Evolutionary conservation across 192 early-diverging fungal species (phyloP), one percentile per base, ranked within the genome.

Genomic region (Gonapodya sp.): DNA sequence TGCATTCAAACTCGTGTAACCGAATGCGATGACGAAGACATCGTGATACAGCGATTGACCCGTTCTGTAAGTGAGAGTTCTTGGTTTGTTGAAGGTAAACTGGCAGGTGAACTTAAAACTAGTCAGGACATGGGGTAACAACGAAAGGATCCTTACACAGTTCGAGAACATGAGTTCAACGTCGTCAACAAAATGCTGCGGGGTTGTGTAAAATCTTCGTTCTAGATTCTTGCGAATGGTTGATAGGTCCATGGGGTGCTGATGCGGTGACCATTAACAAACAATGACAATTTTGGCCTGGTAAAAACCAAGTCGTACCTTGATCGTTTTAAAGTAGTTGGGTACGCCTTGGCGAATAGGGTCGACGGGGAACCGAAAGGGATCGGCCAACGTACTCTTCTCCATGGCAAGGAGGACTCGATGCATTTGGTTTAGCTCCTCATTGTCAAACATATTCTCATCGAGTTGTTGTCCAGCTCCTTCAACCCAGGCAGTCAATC

Each of bases 171-270:
- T 94, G 34, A 96, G 87, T 18, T 90, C 89, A 31, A 93, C 83
- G 81, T 97, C 96, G 0, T 89, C 87, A 81, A 92, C 91, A 80
- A 94, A 95, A 72, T 94, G 92, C 14, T 90, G 87, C 2, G 88
- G 84, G 34, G 83, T 83, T 2, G 81, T 46, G 82, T 97, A 97
- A 18, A 86, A 84, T 0, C 89, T 90, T 35, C 82, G 74, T 37
- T 94, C 91, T 1, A 96, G 85, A 84, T 92, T 92, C 77, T 85
- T 84, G 82, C 88, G 86, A 18, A 97, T 92, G 0, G 96, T 97
- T 34, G 89, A 87, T 36, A 97, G 82, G 83, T 97, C 96, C 94
- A 97, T 97, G 1, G 96, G 96, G 78, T 92, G 81, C 80, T 94
- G 95, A 64, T 16, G 24, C 8, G 46, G 8, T 24, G 46, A 64